A percentile compares a stretch with the other conserved stretches of the same genome.
These are phyloP conservation scores for Colletotrichum higginsianum DNA, from an alignment of 2,329 filamentous ascomycete genomes.

Conservation along the genomic window DNA sequence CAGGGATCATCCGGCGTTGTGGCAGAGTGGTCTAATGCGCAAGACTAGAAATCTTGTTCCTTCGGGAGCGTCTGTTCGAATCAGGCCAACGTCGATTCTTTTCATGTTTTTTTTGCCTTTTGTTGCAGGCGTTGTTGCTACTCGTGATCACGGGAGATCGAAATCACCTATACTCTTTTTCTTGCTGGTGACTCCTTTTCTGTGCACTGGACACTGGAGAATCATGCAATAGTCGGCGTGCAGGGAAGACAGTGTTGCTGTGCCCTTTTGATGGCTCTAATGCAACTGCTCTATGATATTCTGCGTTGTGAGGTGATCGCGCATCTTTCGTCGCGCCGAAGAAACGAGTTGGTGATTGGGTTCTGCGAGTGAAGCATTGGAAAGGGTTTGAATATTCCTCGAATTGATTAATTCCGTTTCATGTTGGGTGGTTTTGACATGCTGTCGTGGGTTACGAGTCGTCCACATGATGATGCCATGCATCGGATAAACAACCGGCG, in stretches of 20 bases:
- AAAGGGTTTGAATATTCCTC: too few species aligned
- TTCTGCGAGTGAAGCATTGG: background rate
- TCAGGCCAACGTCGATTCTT: slow-evolving; percentile 21
- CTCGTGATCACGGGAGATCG: too few species aligned
- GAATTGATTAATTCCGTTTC: too few species aligned
- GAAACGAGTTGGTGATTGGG: background rate
- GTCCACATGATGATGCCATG: too few species aligned
- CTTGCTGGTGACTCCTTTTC: background rate
- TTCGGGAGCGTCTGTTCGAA: slow-evolving; percentile 38
- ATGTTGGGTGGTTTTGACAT: too few species aligned
- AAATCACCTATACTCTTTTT: background rate
- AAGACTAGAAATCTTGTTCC: slow-evolving; percentile 40
- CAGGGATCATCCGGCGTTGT: slow-evolving; percentile 34
- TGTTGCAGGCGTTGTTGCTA: background rate
- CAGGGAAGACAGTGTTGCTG: background rate
- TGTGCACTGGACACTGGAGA: too few species aligned
- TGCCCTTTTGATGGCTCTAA: background rate
- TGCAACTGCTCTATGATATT: too few species aligned
- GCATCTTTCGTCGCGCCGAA: background rate
- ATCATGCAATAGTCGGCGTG: background rate
- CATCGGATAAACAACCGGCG: too few species aligned
- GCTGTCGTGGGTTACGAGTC: too few species aligned
- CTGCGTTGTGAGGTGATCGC: background rate
- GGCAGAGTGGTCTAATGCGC: slow-evolving; percentile 39
- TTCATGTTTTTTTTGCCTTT: background rate